A percentile compares a stretch with the other conserved stretches of the same genome.
Evolutionary conservation across 2,329 filamentous ascomycete species (phyloP).

Genomic region (Aspergillus pseudoviridinutans): DNA sequence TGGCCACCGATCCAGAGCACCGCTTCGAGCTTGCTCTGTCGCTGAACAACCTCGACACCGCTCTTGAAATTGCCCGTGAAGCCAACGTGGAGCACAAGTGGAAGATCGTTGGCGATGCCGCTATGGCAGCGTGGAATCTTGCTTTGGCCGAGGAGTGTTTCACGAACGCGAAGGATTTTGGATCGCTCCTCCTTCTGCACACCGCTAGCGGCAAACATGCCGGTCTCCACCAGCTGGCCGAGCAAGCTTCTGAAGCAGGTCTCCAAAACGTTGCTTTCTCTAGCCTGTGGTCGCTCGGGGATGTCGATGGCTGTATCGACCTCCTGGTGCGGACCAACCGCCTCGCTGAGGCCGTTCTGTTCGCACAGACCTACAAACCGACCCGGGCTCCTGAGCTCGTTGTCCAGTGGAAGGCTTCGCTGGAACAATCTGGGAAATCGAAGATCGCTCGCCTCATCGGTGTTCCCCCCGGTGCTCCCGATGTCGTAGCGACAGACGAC

Average conservation of each 20-base stretch:
- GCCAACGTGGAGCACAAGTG: slow-evolving; percentile 94
- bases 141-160: slow-evolving; percentile 90
- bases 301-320: slow-evolving; percentile 76
- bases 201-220: slow-evolving; percentile 76
- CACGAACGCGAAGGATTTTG: slow-evolving; percentile 81
- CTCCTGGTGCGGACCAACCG: slow-evolving; percentile 75
- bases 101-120: slow-evolving; percentile 94
- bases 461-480: slow-evolving; percentile 68
- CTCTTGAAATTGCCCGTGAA: slow-evolving; percentile 75
- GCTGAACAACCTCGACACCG: slow-evolving; percentile 78
- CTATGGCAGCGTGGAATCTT: slow-evolving; percentile 81
- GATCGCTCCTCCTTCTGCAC: slow-evolving; percentile 82
- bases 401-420: slow-evolving; percentile 71
- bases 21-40: slow-evolving; percentile 89
- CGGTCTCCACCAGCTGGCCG: slow-evolving; percentile 68
- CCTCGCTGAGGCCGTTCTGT: slow-evolving; percentile 79
- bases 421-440: slow-evolving; percentile 81
- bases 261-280: slow-evolving; percentile 93
- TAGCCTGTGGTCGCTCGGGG: slow-evolving; percentile 79
- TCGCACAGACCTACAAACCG: slow-evolving; percentile 94
- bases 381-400: slow-evolving; percentile 66
- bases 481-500: slow-evolving; percentile 51
- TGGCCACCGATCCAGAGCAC: slow-evolving; percentile 92
- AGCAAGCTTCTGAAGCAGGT: slow-evolving; percentile 70
- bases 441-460: slow-evolving; percentile 82